Evolutionary conservation across 768 basidiomycete genomes (phyloP).

Genomic region (Leccinum subtestaceum): DNA sequence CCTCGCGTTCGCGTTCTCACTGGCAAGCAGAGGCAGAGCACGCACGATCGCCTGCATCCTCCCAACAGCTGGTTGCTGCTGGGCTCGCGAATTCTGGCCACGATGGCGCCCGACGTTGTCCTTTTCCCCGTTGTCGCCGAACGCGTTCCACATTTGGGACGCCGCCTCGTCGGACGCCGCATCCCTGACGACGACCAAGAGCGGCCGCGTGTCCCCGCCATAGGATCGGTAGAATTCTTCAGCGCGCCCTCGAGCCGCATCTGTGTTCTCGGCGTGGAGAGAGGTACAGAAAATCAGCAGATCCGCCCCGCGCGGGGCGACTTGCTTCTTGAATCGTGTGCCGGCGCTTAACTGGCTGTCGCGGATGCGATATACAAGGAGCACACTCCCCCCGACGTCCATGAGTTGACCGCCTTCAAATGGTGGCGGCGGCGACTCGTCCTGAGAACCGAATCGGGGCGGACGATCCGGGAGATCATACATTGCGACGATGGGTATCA

Average conservation of each 20-base stretch:
- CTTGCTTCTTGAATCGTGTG: slow-evolving; percentile 23
- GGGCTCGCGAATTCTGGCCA: background rate
- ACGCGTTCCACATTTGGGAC: slow-evolving; percentile 20
- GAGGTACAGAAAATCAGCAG: slow-evolving; percentile 26
- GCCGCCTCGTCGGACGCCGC: slow-evolving; percentile 20
- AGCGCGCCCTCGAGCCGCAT: slow-evolving; percentile 11
- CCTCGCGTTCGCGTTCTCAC: background rate
- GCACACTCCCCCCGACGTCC: slow-evolving; percentile 15
- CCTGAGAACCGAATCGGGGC: slow-evolving; percentile 6
- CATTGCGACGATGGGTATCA: slow-evolving; percentile 20
- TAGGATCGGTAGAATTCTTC: slow-evolving; percentile 20
- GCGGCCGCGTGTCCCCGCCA: slow-evolving; percentile 26
- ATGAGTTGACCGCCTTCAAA: slow-evolving; percentile 23
- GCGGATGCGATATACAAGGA: slow-evolving; percentile 20
- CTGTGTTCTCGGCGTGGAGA: background rate
- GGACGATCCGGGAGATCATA: slow-evolving; percentile 21
- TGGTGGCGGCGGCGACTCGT: slow-evolving; percentile 3
- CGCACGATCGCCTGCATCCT: slow-evolving; percentile 23
- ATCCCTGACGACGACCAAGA: slow-evolving; percentile 25
- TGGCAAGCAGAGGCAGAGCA: slow-evolving; percentile 15
- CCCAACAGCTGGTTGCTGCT: background rate
- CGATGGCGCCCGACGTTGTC: background rate
- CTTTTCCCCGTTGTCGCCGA: slow-evolving; percentile 3
- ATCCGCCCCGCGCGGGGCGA: slow-evolving; percentile 22
- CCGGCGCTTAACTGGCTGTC: slow-evolving; percentile 24